Percentiles rank a stretch among this genome's conserved stretches.
Evolutionary conservation across 2,329 filamentous ascomycete species (phyloP).

Genomic region (Rutstroemia sp.): DNA sequence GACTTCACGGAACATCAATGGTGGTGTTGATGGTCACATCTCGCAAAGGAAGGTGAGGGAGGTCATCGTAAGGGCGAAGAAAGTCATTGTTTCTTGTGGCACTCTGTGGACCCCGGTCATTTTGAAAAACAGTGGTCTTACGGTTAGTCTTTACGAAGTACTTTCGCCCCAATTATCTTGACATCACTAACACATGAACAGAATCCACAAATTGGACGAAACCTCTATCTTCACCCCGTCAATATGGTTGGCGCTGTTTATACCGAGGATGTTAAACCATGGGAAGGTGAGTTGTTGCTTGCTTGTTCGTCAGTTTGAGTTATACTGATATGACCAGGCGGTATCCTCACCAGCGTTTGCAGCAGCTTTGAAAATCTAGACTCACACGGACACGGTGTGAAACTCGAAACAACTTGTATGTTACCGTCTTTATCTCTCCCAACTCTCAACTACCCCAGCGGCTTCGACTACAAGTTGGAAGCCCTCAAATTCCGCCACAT

Average conservation of each 20-base stretch:
- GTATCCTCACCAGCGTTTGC: constrained; percentile 73
- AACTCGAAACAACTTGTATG: constrained; percentile 73
- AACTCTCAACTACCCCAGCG: constrained; percentile 58
- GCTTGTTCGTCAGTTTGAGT: not conserved
- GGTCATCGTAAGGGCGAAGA: constrained; percentile 69
- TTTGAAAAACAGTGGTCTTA: constrained; percentile 69
- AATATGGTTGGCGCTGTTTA: constrained; percentile 53
- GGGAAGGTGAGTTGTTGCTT: constrained; percentile 39
- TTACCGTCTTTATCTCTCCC: constrained; percentile 57
- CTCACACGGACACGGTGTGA: constrained; percentile 70
- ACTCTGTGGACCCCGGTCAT: constrained; percentile 71
- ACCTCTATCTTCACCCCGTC: constrained; percentile 77
- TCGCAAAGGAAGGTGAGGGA: constrained; percentile 46
- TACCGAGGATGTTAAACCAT: constrained; percentile 60
- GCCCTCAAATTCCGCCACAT: constrained; percentile 61
- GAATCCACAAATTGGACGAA: constrained; percentile 74
- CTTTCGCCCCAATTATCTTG: not conserved
- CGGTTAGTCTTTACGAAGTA: constrained; percentile 33
- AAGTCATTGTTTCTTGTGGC: constrained; percentile 72
- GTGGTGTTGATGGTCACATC: constrained; percentile 44
- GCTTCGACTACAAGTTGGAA: constrained; percentile 65
- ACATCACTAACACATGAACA: constrained; percentile 12
- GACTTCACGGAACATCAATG: constrained; percentile 60
- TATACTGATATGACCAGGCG: constrained; percentile 29
- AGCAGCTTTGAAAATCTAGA: constrained; percentile 76